A percentile compares a stretch with the other conserved stretches of the same genome.
Conservation (phyloP, 805 yeast species). For the Tetrapisispora namnaoensis region DNA sequence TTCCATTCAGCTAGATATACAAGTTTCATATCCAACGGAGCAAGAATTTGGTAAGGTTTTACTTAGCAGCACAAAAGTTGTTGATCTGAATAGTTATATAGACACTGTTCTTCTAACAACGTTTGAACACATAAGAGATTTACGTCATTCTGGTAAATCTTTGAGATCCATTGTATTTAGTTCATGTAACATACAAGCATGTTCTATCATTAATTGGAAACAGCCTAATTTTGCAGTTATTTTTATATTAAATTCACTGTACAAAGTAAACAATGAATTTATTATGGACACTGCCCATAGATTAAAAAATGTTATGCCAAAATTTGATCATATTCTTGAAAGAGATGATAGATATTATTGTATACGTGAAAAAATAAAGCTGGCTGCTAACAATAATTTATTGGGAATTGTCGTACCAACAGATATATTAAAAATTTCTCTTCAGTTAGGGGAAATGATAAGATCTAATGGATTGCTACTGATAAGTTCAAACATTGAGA, state of each 20-base stretch:
- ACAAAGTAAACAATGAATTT: conserved; percentile 10
- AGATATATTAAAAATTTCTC: conserved; percentile 60
- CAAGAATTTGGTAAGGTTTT: conserved; percentile 36
- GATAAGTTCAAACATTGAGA: conserved; percentile 31
- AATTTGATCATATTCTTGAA: conserved; percentile 15
- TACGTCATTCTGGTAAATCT: conserved; percentile 30
- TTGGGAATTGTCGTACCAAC: conserved; percentile 75
- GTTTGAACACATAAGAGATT: conserved; percentile 60
- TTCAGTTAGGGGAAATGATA: conserved; percentile 63
- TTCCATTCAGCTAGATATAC: conserved; percentile 58
- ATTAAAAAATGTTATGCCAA: conserved; percentile 5
- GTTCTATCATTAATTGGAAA: conserved; percentile 93
- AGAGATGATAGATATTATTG: conserved; percentile 8
- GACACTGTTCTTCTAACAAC: conserved; percentile 63
- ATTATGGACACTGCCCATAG: conserved; percentile 26
- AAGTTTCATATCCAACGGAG: conserved; percentile 65
- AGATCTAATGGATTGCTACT: conserved; percentile 73
- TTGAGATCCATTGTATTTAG: conserved; percentile 70
- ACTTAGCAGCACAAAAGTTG: conserved; percentile 33
- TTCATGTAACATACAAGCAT: conserved; percentile 79
- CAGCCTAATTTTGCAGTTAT: conserved; percentile 97
- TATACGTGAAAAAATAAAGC: conserved; percentile 45
- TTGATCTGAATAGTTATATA: conserved; percentile 61
- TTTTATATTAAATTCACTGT: conserved; percentile 64
- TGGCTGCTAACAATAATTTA: conserved; percentile 73